These are phyloP conservation scores for Coprinopsis marcescibilis DNA, from an alignment of 768 basidiomycete species.

Conservation along the genomic window DNA sequence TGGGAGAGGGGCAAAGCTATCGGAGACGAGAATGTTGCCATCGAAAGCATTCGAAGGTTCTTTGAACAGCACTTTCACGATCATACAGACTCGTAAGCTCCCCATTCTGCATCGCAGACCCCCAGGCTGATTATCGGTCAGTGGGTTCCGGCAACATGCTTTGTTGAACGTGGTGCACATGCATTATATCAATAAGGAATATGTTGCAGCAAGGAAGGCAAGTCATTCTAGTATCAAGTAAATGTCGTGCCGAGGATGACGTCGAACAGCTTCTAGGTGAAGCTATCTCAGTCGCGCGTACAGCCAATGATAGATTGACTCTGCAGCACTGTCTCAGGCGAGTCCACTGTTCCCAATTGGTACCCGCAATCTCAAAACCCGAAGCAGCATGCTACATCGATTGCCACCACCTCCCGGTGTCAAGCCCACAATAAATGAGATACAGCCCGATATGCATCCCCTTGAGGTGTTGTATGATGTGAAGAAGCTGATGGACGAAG, in stretches of 20 bases:
- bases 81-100: conserved; percentile 69
- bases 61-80: conserved; percentile 86
- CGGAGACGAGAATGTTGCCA: conserved; percentile 65
- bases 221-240: not conserved
- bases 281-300: conserved; percentile 73
- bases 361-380: conserved; percentile 4
- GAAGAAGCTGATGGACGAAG: conserved; percentile 64
- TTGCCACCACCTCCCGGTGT: conserved; percentile 48
- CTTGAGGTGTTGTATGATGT: conserved; percentile 74
- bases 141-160: conserved; percentile 76
- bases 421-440: conserved; percentile 58
- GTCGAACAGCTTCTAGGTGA: conserved; percentile 69
- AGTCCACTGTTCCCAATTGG: not conserved
- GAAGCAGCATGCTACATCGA: conserved; percentile 63
- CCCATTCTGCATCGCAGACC: not conserved
- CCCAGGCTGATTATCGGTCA: conserved; percentile 22
- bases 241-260: not conserved
- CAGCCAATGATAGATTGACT: conserved; percentile 62
- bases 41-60: conserved; percentile 68
- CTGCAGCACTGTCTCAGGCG: conserved; percentile 80
- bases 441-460: conserved; percentile 72
- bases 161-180: conserved; percentile 71
- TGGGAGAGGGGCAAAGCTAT: conserved; percentile 61
- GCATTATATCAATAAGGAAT: conserved; percentile 70
- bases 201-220: conserved; percentile 64